Evolutionary conservation across 441 rosid genomes (phyloP).

Genomic region (Populus hybrid): DNA sequence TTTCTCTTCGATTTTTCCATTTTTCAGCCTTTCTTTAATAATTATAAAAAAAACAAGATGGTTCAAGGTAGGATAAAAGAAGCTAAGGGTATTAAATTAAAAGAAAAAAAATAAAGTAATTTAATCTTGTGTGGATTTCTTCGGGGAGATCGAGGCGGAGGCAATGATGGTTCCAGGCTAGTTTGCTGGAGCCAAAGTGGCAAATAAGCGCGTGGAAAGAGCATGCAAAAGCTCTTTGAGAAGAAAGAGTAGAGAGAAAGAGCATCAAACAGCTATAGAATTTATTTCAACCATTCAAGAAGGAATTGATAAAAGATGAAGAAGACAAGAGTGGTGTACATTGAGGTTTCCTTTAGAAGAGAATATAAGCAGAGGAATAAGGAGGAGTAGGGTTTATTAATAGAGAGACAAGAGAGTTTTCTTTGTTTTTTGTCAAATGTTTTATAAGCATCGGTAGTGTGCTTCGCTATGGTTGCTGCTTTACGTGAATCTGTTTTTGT

Average conservation of each 20-base stretch:
- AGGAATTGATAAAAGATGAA: neutral
- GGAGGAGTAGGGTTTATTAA: too few species aligned
- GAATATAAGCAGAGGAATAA: neutral
- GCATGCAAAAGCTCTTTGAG: conserved; percentile 10
- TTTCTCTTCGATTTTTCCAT: conserved; percentile 2
- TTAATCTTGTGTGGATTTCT: neutral
- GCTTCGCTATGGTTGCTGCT: neutral
- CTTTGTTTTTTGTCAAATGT: neutral
- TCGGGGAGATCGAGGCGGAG: conserved; percentile 39
- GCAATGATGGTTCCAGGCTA: conserved; percentile 83
- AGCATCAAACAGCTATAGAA: neutral
- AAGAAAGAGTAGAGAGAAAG: conserved; percentile 3
- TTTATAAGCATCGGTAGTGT: neutral
- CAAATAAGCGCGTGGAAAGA: conserved; percentile 29
- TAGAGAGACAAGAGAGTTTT: neutral
- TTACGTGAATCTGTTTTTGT: neutral
- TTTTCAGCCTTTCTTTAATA: neutral
- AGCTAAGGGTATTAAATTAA: neutral
- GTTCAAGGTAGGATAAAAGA: neutral
- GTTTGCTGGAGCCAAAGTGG: conserved; percentile 73
- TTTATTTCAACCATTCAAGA: conserved; percentile 28
- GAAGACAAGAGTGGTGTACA: neutral
- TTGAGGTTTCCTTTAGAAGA: neutral
- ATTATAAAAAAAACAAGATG: neutral
- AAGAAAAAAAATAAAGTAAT: neutral